Evolutionary conservation across 345 rosid genomes (phyloP).

Genomic region (Cochlearia excelsa): DNA sequence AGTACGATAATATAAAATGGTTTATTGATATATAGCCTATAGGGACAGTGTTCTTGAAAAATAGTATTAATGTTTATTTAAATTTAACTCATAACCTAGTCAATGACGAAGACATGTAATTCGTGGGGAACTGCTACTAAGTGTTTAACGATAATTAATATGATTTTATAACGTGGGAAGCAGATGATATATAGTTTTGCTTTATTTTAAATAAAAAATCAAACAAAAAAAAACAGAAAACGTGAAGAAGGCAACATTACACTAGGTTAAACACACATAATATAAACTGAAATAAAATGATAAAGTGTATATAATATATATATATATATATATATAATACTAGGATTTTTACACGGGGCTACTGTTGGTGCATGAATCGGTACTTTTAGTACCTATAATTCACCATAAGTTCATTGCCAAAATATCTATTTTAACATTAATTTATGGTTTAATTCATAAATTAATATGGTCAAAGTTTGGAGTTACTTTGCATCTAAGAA

Average conservation of each 20-base stretch:
- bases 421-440: no score
- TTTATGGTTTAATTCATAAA: no score
- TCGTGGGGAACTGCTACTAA: slow-evolving; percentile 37
- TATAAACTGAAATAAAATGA: slow-evolving; percentile 19
- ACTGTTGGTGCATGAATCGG: no score
- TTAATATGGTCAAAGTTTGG: no score
- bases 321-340: no score
- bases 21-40: no score
- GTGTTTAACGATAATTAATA: slow-evolving; percentile 14
- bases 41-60: not conserved
- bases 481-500: no score
- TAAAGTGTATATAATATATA: no score
- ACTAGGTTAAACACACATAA: not conserved
- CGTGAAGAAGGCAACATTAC: slow-evolving; percentile 37
- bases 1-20: no score
- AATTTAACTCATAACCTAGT: not conserved
- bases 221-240: slow-evolving; percentile 25
- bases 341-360: no score
- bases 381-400: no score
- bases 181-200: slow-evolving; percentile 3
- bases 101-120: slow-evolving; percentile 25
- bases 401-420: no score
- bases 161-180: slow-evolving; percentile 32
- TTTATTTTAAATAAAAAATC: not conserved
- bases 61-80: not conserved